These are phyloP conservation scores for Phytopythium delawarense DNA, from an alignment of 352 stramenopile genomes.

Conservation along the genomic window DNA sequence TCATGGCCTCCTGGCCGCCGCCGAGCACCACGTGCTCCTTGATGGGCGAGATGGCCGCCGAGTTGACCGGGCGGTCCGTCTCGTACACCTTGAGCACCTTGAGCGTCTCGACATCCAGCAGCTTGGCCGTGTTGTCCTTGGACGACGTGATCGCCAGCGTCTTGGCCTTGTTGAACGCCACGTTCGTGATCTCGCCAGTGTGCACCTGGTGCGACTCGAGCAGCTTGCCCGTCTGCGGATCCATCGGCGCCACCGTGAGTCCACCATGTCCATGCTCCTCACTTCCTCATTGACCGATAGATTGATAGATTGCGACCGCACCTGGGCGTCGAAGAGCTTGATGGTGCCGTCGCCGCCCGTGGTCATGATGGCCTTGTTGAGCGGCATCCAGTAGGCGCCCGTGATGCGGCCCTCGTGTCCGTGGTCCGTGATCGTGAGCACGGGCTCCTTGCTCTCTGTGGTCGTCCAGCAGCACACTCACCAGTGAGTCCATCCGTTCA, in stretches of 20 bases:
- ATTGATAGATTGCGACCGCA: constrained; percentile 1
- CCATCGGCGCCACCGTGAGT: neutral
- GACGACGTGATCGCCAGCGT: constrained; percentile 96
- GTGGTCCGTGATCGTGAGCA: constrained; percentile 76
- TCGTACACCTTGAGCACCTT: constrained; percentile 98
- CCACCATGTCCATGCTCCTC: neutral
- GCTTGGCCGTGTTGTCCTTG: constrained; percentile 96
- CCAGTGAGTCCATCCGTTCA: neutral
- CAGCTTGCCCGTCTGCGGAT: constrained; percentile 55
- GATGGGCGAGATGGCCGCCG: constrained; percentile 95
- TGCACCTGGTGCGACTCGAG: constrained; percentile 88
- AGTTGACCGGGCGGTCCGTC: constrained; percentile 98
- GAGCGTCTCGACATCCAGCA: constrained; percentile 94
- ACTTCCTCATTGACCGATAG: neutral
- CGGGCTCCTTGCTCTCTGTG: constrained; percentile 48
- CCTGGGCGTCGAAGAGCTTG: constrained; percentile 75
- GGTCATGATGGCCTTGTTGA: constrained; percentile 87
- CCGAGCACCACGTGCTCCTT: constrained; percentile 96
- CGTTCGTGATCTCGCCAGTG: constrained; percentile 95
- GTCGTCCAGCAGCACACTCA: neutral
- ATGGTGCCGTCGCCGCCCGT: constrained; percentile 76
- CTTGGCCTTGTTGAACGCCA: constrained; percentile 96
- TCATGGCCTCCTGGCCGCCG: constrained; percentile 98
- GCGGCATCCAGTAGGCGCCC: constrained; percentile 79
- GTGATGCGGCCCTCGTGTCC: constrained; percentile 79